These are phyloP conservation scores for Conticribra weissflogii DNA, from an alignment of 108 stramenopile genomes.

Conservation along the genomic window DNA sequence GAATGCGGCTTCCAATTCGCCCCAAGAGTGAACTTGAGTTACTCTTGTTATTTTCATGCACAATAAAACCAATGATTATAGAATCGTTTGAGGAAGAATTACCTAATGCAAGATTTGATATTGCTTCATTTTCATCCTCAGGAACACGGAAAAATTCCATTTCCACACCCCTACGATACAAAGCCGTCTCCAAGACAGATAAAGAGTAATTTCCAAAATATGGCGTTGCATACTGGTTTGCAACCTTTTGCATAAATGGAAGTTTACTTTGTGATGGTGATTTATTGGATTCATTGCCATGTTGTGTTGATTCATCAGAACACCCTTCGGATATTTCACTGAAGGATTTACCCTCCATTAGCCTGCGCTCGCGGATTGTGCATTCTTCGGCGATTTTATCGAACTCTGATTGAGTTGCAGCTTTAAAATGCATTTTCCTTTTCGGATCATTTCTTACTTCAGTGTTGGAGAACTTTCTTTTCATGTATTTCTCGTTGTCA, in stretches of 20 bases:
- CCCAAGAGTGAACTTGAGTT: constrained; percentile 7
- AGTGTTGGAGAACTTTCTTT: not conserved
- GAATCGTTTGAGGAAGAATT: not conserved
- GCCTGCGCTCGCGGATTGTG: constrained; percentile 23
- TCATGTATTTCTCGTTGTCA: not conserved
- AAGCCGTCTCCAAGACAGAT: constrained; percentile 39
- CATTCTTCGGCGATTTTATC: constrained; percentile 41
- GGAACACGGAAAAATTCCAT: constrained; percentile 33
- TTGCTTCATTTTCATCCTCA: not conserved
- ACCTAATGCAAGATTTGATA: not conserved
- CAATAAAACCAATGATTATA: constrained; percentile 38
- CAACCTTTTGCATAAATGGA: constrained; percentile 27
- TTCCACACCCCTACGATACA: constrained; percentile 31
- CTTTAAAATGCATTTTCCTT: constrained; percentile 9
- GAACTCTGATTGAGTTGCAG: constrained; percentile 44
- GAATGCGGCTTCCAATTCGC: constrained; percentile 22
- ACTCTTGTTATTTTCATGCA: constrained; percentile 26
- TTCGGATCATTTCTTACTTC: not conserved
- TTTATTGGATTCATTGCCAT: not conserved
- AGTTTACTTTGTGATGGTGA: constrained; percentile 1
- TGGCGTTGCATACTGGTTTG: constrained; percentile 38
- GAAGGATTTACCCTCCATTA: constrained; percentile 25
- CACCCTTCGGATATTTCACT: not conserved
- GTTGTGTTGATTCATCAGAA: not conserved
- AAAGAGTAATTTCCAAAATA: constrained; percentile 47